These are phyloP conservation scores for Trifolium fragiferum DNA, from an alignment of 306 rosid genomes.

Conservation along the genomic window DNA sequence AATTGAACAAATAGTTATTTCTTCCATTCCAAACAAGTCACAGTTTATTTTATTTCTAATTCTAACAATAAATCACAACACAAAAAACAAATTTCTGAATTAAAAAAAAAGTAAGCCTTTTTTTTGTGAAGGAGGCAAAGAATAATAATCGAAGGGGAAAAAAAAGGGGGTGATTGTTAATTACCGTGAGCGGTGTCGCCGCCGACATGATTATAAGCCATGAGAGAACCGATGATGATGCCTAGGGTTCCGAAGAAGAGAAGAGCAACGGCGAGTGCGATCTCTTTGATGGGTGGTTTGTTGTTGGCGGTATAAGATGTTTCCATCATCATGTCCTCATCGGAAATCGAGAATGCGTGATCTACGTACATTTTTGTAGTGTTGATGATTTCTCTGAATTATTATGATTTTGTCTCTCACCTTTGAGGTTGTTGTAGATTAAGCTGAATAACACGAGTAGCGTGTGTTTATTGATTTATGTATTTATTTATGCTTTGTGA, in stretches of 20 bases:
- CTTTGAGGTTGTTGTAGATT: slow-evolving; percentile 1
- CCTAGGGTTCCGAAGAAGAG: slow-evolving; percentile 83
- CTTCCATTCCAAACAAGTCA: not conserved
- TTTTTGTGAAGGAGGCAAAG: not conserved
- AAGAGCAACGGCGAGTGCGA: slow-evolving; percentile 87
- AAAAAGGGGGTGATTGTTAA: not conserved
- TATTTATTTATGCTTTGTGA: not conserved
- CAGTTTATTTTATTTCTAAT: not conserved
- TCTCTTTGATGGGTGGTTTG: slow-evolving; percentile 89
- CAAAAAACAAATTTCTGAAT: not conserved
- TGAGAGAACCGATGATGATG: slow-evolving; percentile 72
- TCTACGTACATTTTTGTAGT: slow-evolving; percentile 87
- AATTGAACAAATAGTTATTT: not conserved
- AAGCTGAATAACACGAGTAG: slow-evolving; percentile 10
- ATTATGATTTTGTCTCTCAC: not conserved
- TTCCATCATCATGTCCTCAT: slow-evolving; percentile 93
- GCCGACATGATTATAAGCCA: slow-evolving; percentile 83
- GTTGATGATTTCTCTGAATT: not conserved
- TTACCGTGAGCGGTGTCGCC: slow-evolving; percentile 94
- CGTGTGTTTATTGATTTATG: not conserved
- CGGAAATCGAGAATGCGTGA: slow-evolving; percentile 92
- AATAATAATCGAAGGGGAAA: not conserved
- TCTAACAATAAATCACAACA: not conserved
- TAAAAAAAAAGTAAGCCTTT: not conserved
- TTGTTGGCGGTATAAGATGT: slow-evolving; percentile 70